Evolutionary conservation across 257 asterid species (phyloP).

Genomic region (Datura wrightii): DNA sequence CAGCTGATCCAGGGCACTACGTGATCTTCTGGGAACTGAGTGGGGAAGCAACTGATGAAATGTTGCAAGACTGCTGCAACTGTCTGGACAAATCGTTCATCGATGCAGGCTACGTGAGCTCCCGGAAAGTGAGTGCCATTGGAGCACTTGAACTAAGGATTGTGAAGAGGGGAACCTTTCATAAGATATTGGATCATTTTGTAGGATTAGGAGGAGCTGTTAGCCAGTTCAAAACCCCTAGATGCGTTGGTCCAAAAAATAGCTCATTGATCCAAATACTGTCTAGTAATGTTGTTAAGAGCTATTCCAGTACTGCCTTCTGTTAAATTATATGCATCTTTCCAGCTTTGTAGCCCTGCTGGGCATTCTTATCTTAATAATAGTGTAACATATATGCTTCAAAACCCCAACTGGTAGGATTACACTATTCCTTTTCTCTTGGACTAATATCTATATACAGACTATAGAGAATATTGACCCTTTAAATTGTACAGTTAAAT

Average conservation of each 20-base stretch:
- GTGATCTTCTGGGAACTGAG: conserved; percentile 85
- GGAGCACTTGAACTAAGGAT: conserved; percentile 76
- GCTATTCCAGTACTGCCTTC: conserved; percentile 75
- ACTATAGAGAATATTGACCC: too few relatives aligned
- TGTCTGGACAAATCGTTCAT: conserved; percentile 74
- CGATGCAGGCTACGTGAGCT: conserved; percentile 81
- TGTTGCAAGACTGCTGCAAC: conserved; percentile 79
- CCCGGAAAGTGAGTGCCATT: conserved; percentile 66
- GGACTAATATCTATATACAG: not conserved
- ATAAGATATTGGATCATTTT: conserved; percentile 82
- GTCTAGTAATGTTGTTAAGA: conserved; percentile 53
- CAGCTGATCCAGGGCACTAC: conserved; percentile 73
- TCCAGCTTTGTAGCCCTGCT: not conserved
- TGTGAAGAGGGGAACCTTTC: conserved; percentile 76
- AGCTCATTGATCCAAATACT: conserved; percentile 64
- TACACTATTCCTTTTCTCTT: not conserved
- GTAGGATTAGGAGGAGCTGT: conserved; percentile 93
- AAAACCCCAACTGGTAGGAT: too few relatives aligned
- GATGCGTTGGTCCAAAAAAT: conserved; percentile 79
- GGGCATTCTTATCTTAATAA: conserved; percentile 1
- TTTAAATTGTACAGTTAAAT: too few relatives aligned
- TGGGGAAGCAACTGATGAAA: conserved; percentile 62
- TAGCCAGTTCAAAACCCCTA: conserved; percentile 95
- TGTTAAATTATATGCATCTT: not conserved
- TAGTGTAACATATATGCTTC: not conserved